Base-by-base conservation (phyloP, 768 basidiomycete genomes). In the Lyophyllum decastes region DNA sequence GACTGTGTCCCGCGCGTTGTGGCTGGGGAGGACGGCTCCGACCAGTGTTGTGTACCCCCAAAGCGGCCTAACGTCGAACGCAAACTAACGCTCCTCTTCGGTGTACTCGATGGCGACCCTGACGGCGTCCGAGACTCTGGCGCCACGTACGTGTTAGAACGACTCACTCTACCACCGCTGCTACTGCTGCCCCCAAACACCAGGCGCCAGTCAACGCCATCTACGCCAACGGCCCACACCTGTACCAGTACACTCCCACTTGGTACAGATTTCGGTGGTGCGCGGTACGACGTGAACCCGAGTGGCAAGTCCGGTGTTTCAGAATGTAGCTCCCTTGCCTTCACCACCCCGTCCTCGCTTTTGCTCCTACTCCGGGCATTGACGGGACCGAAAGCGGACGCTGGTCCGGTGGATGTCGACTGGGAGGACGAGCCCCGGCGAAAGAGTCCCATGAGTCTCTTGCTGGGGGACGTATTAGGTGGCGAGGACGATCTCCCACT, bases 191-290 rank as follows among this genome's bases (percentile, higher is more conserved):
- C 67, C 2, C 74, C 76, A 52, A 73, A 68, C 33, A 92, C 82
- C 58, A 94, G 76, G 52, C 83, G 77, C 6, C 78, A 80, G 73
- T 96, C 95, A 6, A 88, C 74, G 14, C 80, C 78, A 63, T 96
- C 94, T 43, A 96, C 71, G 2, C 86, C 93, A 1, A 94, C 92
- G n/a, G 89, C 92, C 80, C 90, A 93, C 3, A 97, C 90, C 68
- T 95, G 93, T 6, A 97, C 86, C 22, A 97, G 78, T 16, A 95
- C 82, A 55, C 89, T 80, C 25, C 79, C 77, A 46, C 83, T 78
- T 0, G 87, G 83, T 10, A 95, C 85, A 65, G 87, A 86, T 12
- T 76, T 76, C 0, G 95, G 95, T 12, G 94, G 92, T 24, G 78
- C 68, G 14, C 89, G 82, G 68, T 90, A 85, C 27, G 84, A 81